Base-by-base conservation (phyloP, 495 filamentous ascomycete genomes). In the Cudoniella acicularis region DNA sequence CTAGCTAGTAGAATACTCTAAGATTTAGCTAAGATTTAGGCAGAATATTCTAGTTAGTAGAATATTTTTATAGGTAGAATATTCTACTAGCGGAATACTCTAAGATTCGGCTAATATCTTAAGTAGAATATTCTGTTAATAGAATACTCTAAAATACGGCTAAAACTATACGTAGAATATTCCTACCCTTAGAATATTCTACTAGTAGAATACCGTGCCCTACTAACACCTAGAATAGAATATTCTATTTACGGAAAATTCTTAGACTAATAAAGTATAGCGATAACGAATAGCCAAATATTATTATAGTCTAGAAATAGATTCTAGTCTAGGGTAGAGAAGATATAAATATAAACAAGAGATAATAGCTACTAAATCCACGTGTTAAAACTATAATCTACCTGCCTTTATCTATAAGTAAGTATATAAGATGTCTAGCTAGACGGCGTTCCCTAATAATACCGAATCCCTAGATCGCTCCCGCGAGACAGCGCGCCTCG, bases 271-370 rank as follows among this genome's bases (percentile, higher is more conserved):
- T 56, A 56, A 54, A 54, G 51, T 54, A 24, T 23, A 52, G 49
- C 49, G 49, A 23, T 52, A 52, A 25, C 51, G 27, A 41, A 56
- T 56, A 40, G 53, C 53, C 49, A 56, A 56, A 56, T 21, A 56
- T 56, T 56, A 56, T 56, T 56, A 45, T 56, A 47, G 53, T 56
- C 53, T 21, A 56, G 41, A 56, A 56, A 56, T 56, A 56, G 53
- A 56, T 56, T 56, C 53, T 36, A 36, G 30, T 56, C 53, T 56
- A 20, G 53, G 53, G 53, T 52, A 52, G 24, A 45, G 46, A 57
- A 57, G 54, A 57, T 57, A 57, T 24, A 57, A 57, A 57, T 57
- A 24, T 45, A 57, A 57, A 57, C 45, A 57, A 57, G 54, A 57
- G 10, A 57, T 57, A 57, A 57, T 24, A 57, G 54, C 23, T 24